Percentiles rank a stretch among this genome's conserved stretches.
phyloP scores from a whole-genome alignment of 306 rosid species.

The Sicyos baderoa region DNA sequence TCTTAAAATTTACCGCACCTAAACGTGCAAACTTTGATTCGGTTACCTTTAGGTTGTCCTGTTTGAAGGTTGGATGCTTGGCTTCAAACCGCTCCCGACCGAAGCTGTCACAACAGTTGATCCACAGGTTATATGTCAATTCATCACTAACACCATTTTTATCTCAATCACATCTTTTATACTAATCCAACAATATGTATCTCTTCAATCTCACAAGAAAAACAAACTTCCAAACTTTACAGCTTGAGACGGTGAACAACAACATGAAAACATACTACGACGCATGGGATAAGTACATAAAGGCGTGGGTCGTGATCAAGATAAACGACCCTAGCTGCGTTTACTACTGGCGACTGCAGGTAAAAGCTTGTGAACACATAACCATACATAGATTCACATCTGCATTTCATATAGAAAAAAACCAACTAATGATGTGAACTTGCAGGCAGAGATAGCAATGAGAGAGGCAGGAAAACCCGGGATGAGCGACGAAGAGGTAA shows the following conservation, averaged over 20 bases:
- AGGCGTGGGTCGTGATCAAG: constrained; percentile 83
- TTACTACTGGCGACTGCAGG: constrained; percentile 87
- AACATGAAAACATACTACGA: constrained; percentile 72
- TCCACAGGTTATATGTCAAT: constrained; percentile 54
- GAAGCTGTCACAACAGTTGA: constrained; percentile 61
- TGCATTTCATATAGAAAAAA: not conserved
- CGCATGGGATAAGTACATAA: constrained; percentile 80
- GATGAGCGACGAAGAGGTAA: constrained; percentile 85
- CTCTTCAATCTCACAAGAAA: not conserved
- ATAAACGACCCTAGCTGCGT: constrained; percentile 77
- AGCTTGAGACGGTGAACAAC: constrained; percentile 69
- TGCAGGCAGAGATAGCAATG: constrained; percentile 98
- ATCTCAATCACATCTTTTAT: not conserved
- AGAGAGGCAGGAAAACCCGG: constrained; percentile 91
- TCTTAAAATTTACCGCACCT: not conserved
- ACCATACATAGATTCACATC: not conserved
- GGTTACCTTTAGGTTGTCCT: constrained; percentile 52
- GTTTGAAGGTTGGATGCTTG: constrained; percentile 99
- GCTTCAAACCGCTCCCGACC: constrained; percentile 67
- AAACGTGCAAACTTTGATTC: not conserved
- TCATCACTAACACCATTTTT: not conserved
- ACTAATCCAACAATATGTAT: not conserved
- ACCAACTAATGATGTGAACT: constrained; percentile 1
- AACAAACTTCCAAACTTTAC: constrained; percentile 22
- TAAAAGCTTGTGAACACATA: constrained; percentile 14